Base-by-base conservation (phyloP, 192 early-diverging fungal species). In the Backusella sp. region DNA sequence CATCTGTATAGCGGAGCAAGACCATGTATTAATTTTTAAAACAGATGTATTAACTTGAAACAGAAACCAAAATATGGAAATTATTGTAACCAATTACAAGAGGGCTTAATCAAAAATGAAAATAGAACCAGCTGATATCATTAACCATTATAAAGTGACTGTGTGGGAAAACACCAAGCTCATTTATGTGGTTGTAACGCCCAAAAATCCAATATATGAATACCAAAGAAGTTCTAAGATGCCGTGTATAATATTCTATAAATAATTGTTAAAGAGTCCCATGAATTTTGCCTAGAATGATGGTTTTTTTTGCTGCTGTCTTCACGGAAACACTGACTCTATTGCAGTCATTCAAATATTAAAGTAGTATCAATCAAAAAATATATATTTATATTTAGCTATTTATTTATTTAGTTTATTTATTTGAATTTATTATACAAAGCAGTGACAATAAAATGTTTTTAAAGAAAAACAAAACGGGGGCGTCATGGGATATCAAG, bases 381-480 rank as follows among this genome's bases (percentile, higher is more conserved):
- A 21, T 32, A 3, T 32, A 32, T 3, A 32, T 32, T 32, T 32
- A 32, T 32, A 56, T n/a, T 56, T 6, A 26, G 21, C 2, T 56
- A 21, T 21, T 9, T 56, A 23, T 62, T 28, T 59, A 56, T 59
- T 59, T 59, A 59, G 23, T 59, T 59, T 59, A 59, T 59, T 59
- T 62, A 62, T 62, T 62, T 28, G 26, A 62, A 8, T 62, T 62
- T 62, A 62, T 21, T 62, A 26, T 62, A 62, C 56, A 62, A 62
- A 62, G 56, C 21, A 62, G n/a, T 23, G 23, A 11, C 26, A 62
- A 62, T 62, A 62, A 26, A 28, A 5, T 11, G 46, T 49, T 49
- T 21, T 49, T 49, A 62, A 11, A 39, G 37, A 28, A 62, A 28
- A 26, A 28, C 11, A 62, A 62, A 34, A 68, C 42, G 15, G 42